Conservation (phyloP, 2,329 filamentous ascomycete species). For the Arthrinium phaeospermum region DNA sequence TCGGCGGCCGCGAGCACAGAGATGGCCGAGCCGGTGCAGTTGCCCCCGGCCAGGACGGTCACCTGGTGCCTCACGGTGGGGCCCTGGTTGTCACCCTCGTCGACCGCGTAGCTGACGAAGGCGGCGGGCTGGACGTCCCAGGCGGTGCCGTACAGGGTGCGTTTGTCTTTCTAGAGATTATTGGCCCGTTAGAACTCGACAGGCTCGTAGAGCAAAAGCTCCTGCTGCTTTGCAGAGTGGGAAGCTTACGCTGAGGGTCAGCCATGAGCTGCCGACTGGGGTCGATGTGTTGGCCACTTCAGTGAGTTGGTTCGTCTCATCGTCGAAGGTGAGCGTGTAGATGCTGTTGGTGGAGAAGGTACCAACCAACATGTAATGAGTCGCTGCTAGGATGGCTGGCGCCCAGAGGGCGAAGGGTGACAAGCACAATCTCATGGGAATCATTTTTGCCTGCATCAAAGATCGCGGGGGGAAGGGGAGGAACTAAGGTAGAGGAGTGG, state of each 20-base stretch:
- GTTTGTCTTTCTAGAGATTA: constrained; percentile 19
- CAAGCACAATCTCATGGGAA: background rate
- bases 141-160: constrained; percentile 20
- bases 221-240: background rate
- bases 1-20: constrained; percentile 19
- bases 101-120: constrained; percentile 22
- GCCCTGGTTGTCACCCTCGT: background rate
- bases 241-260: constrained; percentile 20
- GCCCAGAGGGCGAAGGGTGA: background rate
- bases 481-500: background rate
- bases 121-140: constrained; percentile 18
- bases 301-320: constrained; percentile 19
- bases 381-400: background rate
- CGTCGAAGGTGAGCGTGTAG: constrained; percentile 23
- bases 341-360: constrained; percentile 22
- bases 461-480: background rate
- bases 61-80: constrained; percentile 18
- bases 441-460: background rate
- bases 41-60: constrained; percentile 20
- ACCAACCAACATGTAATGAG: constrained; percentile 21
- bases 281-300: constrained; percentile 21
- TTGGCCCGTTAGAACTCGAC: background rate
- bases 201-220: background rate
- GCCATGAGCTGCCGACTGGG: constrained; percentile 20
- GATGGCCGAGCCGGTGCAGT: constrained; percentile 23